phyloP scores from a whole-genome alignment of 2,329 filamentous ascomycete species.

The Graphilbum ipis-grandicollis region DNA sequence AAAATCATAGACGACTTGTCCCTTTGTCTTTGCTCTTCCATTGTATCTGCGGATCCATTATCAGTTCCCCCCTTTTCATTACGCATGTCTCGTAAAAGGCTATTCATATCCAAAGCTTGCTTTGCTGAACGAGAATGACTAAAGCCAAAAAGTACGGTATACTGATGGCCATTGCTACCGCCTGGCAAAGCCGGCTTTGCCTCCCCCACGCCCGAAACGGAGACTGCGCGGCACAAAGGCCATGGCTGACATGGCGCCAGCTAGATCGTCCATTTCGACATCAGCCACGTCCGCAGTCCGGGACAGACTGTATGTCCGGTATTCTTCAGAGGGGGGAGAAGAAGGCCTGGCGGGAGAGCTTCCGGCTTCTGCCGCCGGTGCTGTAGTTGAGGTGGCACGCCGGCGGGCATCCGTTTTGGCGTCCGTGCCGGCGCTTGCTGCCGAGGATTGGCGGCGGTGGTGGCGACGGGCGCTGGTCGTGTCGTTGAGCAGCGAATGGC shows the following conservation, averaged over 20 bases:
- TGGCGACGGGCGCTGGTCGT: conserved; percentile 15
- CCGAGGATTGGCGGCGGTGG: conserved; percentile 28
- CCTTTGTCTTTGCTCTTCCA: too few relatives aligned
- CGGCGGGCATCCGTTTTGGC: conserved; percentile 11
- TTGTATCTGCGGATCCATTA: too few relatives aligned
- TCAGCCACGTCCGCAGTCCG: conserved; percentile 1
- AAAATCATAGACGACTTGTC: too few relatives aligned
- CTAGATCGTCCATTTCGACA: conserved; percentile 38
- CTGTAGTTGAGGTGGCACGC: neutral
- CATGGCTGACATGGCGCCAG: conserved; percentile 52
- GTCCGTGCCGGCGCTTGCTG: conserved; percentile 14
- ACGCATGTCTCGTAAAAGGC: too few relatives aligned
- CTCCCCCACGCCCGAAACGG: conserved; percentile 41
- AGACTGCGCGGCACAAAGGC: conserved; percentile 53
- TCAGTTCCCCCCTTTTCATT: too few relatives aligned
- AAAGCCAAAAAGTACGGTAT: too few relatives aligned
- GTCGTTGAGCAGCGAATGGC: conserved; percentile 60
- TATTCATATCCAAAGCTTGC: too few relatives aligned
- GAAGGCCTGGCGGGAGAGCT: neutral
- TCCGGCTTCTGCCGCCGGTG: neutral
- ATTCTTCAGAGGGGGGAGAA: neutral
- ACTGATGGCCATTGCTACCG: conserved; percentile 14
- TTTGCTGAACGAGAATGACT: too few relatives aligned
- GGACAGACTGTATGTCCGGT: too few relatives aligned
- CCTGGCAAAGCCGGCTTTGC: conserved; percentile 34